Evolutionary conservation across 495 filamentous ascomycete species (phyloP).

Genomic region (Penicillium waksmanii): DNA sequence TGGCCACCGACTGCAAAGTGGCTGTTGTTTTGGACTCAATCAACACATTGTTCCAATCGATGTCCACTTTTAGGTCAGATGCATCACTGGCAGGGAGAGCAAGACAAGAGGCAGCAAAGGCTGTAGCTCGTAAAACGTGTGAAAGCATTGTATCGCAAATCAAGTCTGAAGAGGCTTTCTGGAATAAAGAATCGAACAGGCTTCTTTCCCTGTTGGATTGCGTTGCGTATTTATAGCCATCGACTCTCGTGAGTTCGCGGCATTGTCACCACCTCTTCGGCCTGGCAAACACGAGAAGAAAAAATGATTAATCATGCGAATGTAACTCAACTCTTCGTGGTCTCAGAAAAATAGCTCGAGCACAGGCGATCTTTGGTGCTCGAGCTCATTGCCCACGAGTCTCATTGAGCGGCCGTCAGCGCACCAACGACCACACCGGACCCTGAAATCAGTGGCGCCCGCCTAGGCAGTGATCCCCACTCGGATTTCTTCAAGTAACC

Average conservation of each 20-base stretch:
- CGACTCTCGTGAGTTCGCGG: neutral
- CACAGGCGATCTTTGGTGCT: neutral
- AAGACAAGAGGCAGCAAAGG: neutral
- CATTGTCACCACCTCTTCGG: neutral
- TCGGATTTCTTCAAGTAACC: neutral
- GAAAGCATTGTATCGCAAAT: neutral
- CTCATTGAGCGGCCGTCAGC: neutral
- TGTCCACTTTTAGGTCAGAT: neutral
- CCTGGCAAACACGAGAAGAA: neutral
- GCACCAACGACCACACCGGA: neutral
- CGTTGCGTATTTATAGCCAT: neutral
- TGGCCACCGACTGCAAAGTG: constrained; percentile 15
- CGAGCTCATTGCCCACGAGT: neutral
- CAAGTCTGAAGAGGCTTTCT: too few relatives aligned
- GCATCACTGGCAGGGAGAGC: constrained; percentile 1
- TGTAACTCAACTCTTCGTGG: neutral
- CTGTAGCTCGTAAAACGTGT: neutral
- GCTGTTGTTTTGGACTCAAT: constrained; percentile 14
- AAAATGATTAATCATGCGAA: neutral
- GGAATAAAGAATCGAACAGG: neutral
- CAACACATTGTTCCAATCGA: constrained; percentile 11
- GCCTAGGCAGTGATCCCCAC: too few relatives aligned
- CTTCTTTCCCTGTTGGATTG: too few relatives aligned
- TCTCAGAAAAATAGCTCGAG: neutral
- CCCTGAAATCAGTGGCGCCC: neutral